Evolutionary conservation across 2,329 filamentous ascomycete genomes (phyloP), one percentile per base, ranked within the genome.

Genomic region (Penicillium sp.): DNA sequence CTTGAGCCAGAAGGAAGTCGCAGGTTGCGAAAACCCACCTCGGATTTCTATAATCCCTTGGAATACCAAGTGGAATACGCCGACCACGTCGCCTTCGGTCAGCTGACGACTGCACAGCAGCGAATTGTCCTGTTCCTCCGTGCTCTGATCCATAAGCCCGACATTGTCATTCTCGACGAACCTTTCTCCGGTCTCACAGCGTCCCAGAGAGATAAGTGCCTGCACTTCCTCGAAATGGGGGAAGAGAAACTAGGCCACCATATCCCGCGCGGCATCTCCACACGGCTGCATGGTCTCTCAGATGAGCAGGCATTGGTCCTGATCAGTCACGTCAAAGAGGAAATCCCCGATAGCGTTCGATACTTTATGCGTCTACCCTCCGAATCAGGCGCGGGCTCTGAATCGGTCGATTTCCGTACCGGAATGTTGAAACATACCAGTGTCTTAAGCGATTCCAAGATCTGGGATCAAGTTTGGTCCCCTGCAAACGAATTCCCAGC

Each of bases 321-420:
- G 54, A 91, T 97, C 50, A 93, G 89, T 52, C 93, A 98, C 70
- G 78, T 91, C 51, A 84, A 83, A 53, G 90, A 95, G 60, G 93
- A 98, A 68, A 86, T 97, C 8, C 93, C 93, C 0, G 83, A 85
- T 43, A 85, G 84, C 56, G 80, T 96, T 25, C 74, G 88, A 40
- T 83, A 94, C 64, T 97, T 87, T 85, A 76, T 97, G 43, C 90
- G 88, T 65, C 73, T 96, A 28, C 90, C 91, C 2, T 66, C 65
- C 5, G 59, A 57, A 13, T 25, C 38, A 3, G 58, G 47, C 5
- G 58, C 60, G 18, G 54, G 47, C 1, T 39, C 51, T 1, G 54
- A 61, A 13, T 43, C 55, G 1, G 45, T 66, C 27, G 63, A 66
- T 45, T 69, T 70, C 52, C 59, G 59, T 5, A 55, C 63, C 27